Conservation (phyloP, 2,329 filamentous ascomycete genomes). For the Nannizziopsis barbatae region DNA sequence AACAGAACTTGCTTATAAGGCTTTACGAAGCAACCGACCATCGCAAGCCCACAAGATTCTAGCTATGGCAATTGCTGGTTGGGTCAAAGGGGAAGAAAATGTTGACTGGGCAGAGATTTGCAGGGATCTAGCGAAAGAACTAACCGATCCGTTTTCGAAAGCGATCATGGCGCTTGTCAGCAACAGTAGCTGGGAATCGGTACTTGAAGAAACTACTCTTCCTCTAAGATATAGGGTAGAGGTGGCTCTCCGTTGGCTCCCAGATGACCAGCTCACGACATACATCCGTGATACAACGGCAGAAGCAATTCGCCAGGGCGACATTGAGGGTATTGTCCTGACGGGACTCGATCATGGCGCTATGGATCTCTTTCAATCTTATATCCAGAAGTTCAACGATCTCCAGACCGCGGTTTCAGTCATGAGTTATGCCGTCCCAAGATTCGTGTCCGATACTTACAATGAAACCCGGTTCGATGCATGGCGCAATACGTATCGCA, state of each 20-base stretch:
- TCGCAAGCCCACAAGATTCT: constrained; percentile 46
- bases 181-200: constrained; percentile 48
- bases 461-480: constrained; percentile 44
- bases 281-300: constrained; percentile 46
- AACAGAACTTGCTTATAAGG: constrained; percentile 46
- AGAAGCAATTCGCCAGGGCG: constrained; percentile 43
- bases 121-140: constrained; percentile 50
- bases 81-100: constrained; percentile 38
- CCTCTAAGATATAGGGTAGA: constrained; percentile 51
- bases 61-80: constrained; percentile 42
- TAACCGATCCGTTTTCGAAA: constrained; percentile 51
- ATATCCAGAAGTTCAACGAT: constrained; percentile 49
- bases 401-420: constrained; percentile 53
- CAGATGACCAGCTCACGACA: constrained; percentile 37
- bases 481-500: constrained; percentile 52
- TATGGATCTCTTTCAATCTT: constrained; percentile 50
- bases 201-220: constrained; percentile 47
- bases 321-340: constrained; percentile 51
- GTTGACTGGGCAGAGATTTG: constrained; percentile 52
- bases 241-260: constrained; percentile 45
- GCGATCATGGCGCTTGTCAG: constrained; percentile 51
- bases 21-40: constrained; percentile 44
- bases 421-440: constrained; percentile 47
- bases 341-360: constrained; percentile 49
- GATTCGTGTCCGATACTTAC: constrained; percentile 45